phyloP scores from a whole-genome alignment of 2,329 filamentous ascomycete species.

The Beauveria australis region DNA sequence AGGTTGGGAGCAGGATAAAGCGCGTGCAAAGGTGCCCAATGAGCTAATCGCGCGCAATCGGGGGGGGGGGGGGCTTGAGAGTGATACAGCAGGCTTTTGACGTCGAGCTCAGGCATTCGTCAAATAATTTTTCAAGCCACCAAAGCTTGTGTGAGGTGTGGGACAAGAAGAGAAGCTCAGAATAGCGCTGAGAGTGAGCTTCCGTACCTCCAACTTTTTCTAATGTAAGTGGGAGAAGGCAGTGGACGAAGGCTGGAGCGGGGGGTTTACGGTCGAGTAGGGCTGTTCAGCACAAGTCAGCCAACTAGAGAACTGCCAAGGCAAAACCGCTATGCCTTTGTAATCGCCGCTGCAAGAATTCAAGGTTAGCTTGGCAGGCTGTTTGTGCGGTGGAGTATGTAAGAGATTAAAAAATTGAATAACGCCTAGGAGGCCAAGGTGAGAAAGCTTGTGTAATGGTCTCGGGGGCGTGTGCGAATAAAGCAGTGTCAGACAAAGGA shows the following conservation, averaged over 20 bases:
- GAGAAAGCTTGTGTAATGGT: not conserved
- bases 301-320: not conserved
- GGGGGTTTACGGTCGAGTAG: not conserved
- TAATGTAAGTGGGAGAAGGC: not conserved
- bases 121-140: not conserved
- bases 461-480: not conserved
- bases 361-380: not conserved
- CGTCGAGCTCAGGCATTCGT: not conserved
- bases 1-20: not conserved
- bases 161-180: not conserved
- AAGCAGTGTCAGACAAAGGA: not conserved
- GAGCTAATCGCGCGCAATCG: not conserved
- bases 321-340: not conserved
- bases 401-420: not conserved
- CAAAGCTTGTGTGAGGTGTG: not conserved
- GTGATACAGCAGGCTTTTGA: not conserved
- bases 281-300: conserved; percentile 1
- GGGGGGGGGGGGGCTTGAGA: too few relatives aligned
- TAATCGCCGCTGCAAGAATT: not conserved
- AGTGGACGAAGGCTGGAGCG: not conserved
- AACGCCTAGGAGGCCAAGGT: not conserved
- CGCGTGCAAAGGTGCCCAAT: not conserved
- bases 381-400: not conserved
- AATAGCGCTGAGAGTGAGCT: not conserved
- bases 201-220: not conserved